Base-by-base conservation (phyloP, 306 rosid genomes). In the Clitoria ternatea region DNA sequence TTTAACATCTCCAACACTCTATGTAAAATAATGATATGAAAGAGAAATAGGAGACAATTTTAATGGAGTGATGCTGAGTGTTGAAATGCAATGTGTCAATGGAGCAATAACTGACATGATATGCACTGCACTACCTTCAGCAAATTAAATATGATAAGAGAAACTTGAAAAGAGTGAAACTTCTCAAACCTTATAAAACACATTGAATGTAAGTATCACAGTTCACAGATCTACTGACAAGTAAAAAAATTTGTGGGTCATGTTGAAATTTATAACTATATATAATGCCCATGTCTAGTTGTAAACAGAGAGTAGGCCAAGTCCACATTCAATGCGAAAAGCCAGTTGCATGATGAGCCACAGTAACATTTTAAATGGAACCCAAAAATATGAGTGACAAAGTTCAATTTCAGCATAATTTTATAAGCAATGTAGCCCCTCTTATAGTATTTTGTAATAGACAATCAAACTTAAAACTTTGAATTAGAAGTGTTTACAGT, bases 301-400 rank as follows among this genome's bases (percentile, higher is more conserved):
- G 63, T 5, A 26, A 61, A 68, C 20, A 72, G 53, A 43, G 59
- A 78, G 57, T 52, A 69, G 63, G 79, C 15, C 77, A 79, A 73
- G 19, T 64, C 50, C 42, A 53, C 86, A 76, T 77, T 74, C 24
- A 77, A 82, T 76, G 76, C 55, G 39, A 76, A 69, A 50, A 61
- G 75, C 54, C 40, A n/a, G 39, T 42, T 37, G 65, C 48, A 23
- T 43, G 70, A 71, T 57, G 68, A 71, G 68, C 59, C 27, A 62
- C 0, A 47, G 73, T 22, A 33, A 83, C 75, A 66, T 74, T 33
- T 65, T 65, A 8, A 62, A 81, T 85, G 96, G 91, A 90, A 73
- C 91, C 96, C 91, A 83, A 91, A 74, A 68, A 82, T 84, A 79
- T 80, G 74, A 56, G 55, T 64, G 79, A 24, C 79, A 76, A 9